Evolutionary conservation across 2,329 filamentous ascomycete genomes (phyloP).

Genomic region (Aspergillus melleus): DNA sequence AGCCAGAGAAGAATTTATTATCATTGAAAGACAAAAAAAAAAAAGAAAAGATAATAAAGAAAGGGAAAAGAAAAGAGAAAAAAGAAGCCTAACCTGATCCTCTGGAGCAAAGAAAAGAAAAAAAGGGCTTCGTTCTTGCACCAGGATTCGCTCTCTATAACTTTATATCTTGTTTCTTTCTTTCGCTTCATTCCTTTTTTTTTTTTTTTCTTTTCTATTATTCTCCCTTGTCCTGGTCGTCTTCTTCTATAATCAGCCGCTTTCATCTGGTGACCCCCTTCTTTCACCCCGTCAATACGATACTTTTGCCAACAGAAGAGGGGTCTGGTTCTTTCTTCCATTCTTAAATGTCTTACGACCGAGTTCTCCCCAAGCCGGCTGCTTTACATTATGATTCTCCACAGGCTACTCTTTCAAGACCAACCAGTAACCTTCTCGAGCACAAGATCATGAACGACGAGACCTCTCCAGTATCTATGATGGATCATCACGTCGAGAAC

Average conservation of each 20-base stretch:
- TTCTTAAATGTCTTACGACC: slow-evolving; percentile 50
- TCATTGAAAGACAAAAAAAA: slow-evolving; percentile 14
- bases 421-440: slow-evolving; percentile 38
- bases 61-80: slow-evolving; percentile 10
- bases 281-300: slow-evolving; percentile 12
- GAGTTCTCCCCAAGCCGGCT: slow-evolving; percentile 47
- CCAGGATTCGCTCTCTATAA: slow-evolving; percentile 14
- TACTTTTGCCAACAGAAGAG: slow-evolving; percentile 5
- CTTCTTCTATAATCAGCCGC: slow-evolving; percentile 14
- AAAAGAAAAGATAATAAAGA: slow-evolving; percentile 9
- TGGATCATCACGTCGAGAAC: slow-evolving; percentile 19
- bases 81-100: not conserved
- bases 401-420: slow-evolving; percentile 32
- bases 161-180: slow-evolving; percentile 18
- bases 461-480: slow-evolving; percentile 20
- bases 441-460: slow-evolving; percentile 45
- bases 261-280: slow-evolving; percentile 13
- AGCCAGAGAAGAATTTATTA: slow-evolving; percentile 9
- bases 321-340: slow-evolving; percentile 6
- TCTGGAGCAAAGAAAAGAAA: slow-evolving; percentile 6
- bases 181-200: slow-evolving; percentile 11
- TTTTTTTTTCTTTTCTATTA: slow-evolving; percentile 12
- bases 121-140: slow-evolving; percentile 6
- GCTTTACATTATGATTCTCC: slow-evolving; percentile 43
- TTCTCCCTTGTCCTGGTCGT: slow-evolving; percentile 9